Base-by-base conservation (phyloP, 169 alveolate species). In the Eimeria maxima region DNA sequence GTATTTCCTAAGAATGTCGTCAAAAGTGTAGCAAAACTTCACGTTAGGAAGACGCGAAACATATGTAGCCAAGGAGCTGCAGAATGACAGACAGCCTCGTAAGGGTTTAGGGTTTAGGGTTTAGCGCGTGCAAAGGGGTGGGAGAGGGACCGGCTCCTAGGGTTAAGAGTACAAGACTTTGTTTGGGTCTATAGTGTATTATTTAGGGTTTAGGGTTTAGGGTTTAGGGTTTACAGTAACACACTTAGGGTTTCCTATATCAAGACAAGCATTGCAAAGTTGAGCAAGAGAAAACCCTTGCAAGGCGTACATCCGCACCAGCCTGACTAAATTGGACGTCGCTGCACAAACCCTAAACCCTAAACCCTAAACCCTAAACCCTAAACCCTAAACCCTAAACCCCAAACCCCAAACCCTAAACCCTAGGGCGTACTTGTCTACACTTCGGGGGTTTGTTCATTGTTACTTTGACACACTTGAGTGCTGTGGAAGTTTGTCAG, bases 341-440 rank as follows among this genome's bases (percentile, higher is more conserved):
- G 38, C 90, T 80, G 90, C 22, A 29, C 57, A 42, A 80, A 47
- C 89, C 84, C 84, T 73, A 73, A 73, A 73, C 84, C 84, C 84
- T 73, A 73, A 73, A 73, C 84, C 84, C 84, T 73, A 73, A 73
- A 73, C 84, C 84, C 84, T 73, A 73, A 73, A 73, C 84, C 84
- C 84, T 38, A 29, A 73, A 38, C 50, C 84, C 44, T 38, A 73
- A 73, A 38, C 84, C 84, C 84, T 73, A 73, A 73, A 29, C 50
- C 45, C 45, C 47, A 73, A 42, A 53, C 74, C 74, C 74, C 6
- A 22, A 65, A 65, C 74, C 74, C 74, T 65, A n/a, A 65, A 65
- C 42, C 74, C 74, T n/a, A n/a, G 8, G 6, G 7, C 74, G 29
- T 16, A 65, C n/a, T 65, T n/a, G 29, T 53, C 6, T 8, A 53